phyloP scores from a whole-genome alignment of 306 rosid genomes.

The Cyamopsis tetragonoloba region DNA sequence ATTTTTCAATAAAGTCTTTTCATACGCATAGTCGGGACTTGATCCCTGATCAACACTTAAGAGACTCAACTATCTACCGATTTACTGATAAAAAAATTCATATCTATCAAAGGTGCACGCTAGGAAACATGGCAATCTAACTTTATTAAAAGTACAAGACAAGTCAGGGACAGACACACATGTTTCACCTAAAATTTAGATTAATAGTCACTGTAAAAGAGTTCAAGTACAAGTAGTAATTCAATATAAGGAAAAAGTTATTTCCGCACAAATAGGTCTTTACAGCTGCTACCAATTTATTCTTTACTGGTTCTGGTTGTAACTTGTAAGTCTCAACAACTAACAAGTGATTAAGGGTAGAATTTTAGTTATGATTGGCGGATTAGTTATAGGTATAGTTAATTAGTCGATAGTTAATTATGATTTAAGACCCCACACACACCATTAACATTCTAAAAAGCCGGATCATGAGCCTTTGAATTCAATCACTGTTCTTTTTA shows the following conservation, averaged over 20 bases:
- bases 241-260: neutral
- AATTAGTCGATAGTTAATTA: neutral
- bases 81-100: too few species aligned
- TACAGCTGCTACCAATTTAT: neutral
- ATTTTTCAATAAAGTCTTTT: too few species aligned
- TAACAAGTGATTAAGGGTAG: too few species aligned
- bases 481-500: conserved; percentile 31
- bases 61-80: too few species aligned
- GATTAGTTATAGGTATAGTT: neutral
- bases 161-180: conserved; percentile 32
- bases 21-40: too few species aligned
- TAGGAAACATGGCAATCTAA: conserved; percentile 30
- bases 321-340: neutral
- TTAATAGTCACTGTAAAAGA: neutral
- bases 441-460: conserved; percentile 18
- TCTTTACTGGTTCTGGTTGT: neutral
- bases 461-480: conserved; percentile 28
- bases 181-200: conserved; percentile 32
- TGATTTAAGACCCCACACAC: conserved; percentile 30
- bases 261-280: neutral
- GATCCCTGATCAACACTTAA: too few species aligned
- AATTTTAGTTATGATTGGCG: too few species aligned
- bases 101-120: conserved; percentile 26
- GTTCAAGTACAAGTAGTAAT: conserved; percentile 9
- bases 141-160: conserved; percentile 27